Evolutionary conservation across 2,329 filamentous ascomycete species (phyloP), one percentile per base, ranked within the genome.

Genomic region (Colletotrichum liaoningense): DNA sequence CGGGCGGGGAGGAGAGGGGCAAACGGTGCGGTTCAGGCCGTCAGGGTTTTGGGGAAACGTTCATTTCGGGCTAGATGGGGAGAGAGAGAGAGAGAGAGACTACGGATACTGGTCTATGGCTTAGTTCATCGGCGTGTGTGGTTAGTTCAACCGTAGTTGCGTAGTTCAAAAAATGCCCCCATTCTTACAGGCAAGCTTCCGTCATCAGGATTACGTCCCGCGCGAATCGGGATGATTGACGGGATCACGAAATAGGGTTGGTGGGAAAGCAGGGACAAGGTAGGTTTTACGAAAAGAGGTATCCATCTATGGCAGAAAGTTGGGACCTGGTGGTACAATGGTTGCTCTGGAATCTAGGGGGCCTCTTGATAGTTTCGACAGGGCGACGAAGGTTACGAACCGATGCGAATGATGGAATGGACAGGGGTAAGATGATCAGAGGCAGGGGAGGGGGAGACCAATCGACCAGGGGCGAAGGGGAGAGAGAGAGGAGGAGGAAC

Each of bases 301-400:
- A 42, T 6, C 38, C 14, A 42, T 42, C 26, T 26, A 26, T 26
- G 26, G 26, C 42, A 49, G 14, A 42, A 42, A 16, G 38, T 19
- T n/a, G 5, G 19, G 42, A n/a, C 19, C 19, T 42, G 38, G 38
- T 42, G 38, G 38, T 42, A 42, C 38, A 42, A 42, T 42, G 5
- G 14, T 42, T 14, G 26, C 33, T 35, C 42, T 73, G 70, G 70
- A 73, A 73, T 69, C 66, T 73, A 73, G 59, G 70, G 69, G 66
- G 46, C 33, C 24, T 46, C 55, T 60, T 62, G 59, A 22, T 38
- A 55, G 33, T 33, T 54, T 22, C 52, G 26, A 46, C 33, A 57
- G 35, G 67, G 38, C 33, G 26, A 59, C 38, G 67, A 49, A 49
- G 67, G 38, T 26, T n/a, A 59, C 38, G 67, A 49, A 49, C 19